phyloP scores from a whole-genome alignment of 352 stramenopile genomes.

The Globisporangium recalcitrans region DNA sequence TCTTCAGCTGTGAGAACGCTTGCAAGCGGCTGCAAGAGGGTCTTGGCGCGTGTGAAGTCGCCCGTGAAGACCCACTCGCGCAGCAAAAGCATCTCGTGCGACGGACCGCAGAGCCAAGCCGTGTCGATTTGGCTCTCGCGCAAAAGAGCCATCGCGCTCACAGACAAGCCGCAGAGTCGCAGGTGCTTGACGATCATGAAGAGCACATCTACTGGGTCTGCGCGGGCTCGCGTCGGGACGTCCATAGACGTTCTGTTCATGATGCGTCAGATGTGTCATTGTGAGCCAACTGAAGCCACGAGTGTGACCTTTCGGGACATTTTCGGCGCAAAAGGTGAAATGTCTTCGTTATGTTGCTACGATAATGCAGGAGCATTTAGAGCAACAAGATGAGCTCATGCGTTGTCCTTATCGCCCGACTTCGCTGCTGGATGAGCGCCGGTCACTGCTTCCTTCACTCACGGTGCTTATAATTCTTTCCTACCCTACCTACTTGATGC shows the following conservation, averaged over 20 bases:
- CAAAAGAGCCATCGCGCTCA: slow-evolving; percentile 40
- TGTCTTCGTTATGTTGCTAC: too few relatives aligned
- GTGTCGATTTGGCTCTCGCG: slow-evolving; percentile 51
- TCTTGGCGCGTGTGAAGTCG: slow-evolving; percentile 30
- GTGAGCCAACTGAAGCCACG: neutral
- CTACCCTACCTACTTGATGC: slow-evolving; percentile 5
- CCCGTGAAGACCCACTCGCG: slow-evolving; percentile 51
- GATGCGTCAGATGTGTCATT: neutral
- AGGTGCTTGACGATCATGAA: slow-evolving; percentile 52
- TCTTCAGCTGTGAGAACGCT: slow-evolving; percentile 17
- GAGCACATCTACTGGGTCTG: slow-evolving; percentile 29
- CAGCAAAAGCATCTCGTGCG: slow-evolving; percentile 38
- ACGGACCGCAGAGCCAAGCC: slow-evolving; percentile 49
- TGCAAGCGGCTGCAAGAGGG: slow-evolving; percentile 35
- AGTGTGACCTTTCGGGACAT: neutral
- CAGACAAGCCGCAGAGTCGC: slow-evolving; percentile 28
- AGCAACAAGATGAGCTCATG: neutral
- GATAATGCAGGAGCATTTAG: too few relatives aligned
- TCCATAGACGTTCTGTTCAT: slow-evolving; percentile 2
- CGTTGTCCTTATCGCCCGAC: neutral
- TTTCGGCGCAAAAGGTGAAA: too few relatives aligned
- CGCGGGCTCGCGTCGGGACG: neutral
- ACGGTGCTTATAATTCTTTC: slow-evolving; percentile 9
- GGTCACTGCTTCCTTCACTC: neutral
- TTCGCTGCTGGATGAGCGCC: neutral